Evolutionary conservation across 225 moss, liverwort and hornwort genomes (phyloP), one percentile per base, ranked within the genome.

Genomic region (Pleurozium schreberi): DNA sequence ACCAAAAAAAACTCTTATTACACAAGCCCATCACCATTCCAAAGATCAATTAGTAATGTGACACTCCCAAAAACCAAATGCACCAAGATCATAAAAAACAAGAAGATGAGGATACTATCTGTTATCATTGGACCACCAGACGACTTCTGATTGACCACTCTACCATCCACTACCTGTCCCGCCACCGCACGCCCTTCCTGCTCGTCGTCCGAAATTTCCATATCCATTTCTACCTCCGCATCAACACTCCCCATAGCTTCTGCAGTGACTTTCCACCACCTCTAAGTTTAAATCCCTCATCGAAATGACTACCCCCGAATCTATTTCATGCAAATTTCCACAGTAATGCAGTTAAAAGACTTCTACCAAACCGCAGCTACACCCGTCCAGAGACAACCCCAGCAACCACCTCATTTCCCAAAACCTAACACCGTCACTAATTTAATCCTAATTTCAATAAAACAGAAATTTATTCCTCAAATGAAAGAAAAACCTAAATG

Each of bases 161-260:
- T 86, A 58, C 52, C 88, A 85, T 90, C 91, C 82, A 83, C 90
- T 73, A 91, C 90, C 62, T 85, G 89, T 62, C 62, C 87, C 66
- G 81, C 87, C 52, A 88, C 84, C 81, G 74, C 88, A 84, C 81
- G 91, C 55, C 42, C 85, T 87, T 91, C 93, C 68, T 88, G 91
- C 88, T 93, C 93, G 75, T 94, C 94, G 85, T 94, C 94, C 89
- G 94, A 94, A 88, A 94, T 94, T 76, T 94, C 94, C 94, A 94
- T 94, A 84, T 94, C 94, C 81, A 94, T 90, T 85, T 94, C 94
- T 64, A 90, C 87, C 84, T 93, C 93, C 45, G 93, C 90, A 71
- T 94, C 94, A 80, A 91, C 76, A 89, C 91, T 94, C 88, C 88
- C 94, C 94, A 91, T 94, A 28, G 89, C 89, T 90, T 85, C 89